A percentile compares a stretch with the other conserved stretches of the same genome.
These are phyloP conservation scores for Leccinum huronense DNA, from an alignment of 1,284 basidiomycete species.

Conservation along the genomic window DNA sequence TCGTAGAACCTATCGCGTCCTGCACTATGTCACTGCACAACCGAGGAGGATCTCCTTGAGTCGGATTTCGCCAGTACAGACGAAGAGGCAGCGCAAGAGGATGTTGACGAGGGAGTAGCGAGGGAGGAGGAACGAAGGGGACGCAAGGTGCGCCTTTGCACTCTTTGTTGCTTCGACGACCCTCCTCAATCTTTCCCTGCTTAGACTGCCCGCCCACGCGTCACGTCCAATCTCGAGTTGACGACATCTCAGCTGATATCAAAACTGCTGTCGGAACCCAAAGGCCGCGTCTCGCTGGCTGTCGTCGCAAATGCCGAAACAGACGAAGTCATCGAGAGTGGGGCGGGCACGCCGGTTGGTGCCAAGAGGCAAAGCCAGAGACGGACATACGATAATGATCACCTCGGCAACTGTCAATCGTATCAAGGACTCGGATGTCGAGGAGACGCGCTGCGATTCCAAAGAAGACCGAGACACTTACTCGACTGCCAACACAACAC, in stretches of 20 bases:
- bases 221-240: slow-evolving; percentile 58
- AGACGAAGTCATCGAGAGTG: slow-evolving; percentile 46
- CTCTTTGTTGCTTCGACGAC: neutral
- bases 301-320: slow-evolving; percentile 55
- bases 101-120: slow-evolving; percentile 48
- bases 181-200: neutral
- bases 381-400: slow-evolving; percentile 60
- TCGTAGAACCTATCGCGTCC: no score
- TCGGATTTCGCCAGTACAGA: slow-evolving; percentile 83
- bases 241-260: slow-evolving; percentile 27
- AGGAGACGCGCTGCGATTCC: slow-evolving; percentile 60
- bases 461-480: slow-evolving; percentile 55
- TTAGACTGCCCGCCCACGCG: slow-evolving; percentile 62
- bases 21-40: slow-evolving; percentile 35
- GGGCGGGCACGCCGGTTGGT: slow-evolving; percentile 12
- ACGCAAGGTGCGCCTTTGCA: slow-evolving; percentile 46
- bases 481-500: slow-evolving; percentile 58
- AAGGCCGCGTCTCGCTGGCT: slow-evolving; percentile 54
- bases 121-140: slow-evolving; percentile 58
- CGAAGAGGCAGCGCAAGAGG: slow-evolving; percentile 60
- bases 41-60: slow-evolving; percentile 75
- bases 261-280: slow-evolving; percentile 38
- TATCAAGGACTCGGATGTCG: slow-evolving; percentile 50
- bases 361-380: slow-evolving; percentile 63
- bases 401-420: slow-evolving; percentile 60